phyloP scores from a whole-genome alignment of 352 stramenopile species.

The Pythium graminicola region DNA sequence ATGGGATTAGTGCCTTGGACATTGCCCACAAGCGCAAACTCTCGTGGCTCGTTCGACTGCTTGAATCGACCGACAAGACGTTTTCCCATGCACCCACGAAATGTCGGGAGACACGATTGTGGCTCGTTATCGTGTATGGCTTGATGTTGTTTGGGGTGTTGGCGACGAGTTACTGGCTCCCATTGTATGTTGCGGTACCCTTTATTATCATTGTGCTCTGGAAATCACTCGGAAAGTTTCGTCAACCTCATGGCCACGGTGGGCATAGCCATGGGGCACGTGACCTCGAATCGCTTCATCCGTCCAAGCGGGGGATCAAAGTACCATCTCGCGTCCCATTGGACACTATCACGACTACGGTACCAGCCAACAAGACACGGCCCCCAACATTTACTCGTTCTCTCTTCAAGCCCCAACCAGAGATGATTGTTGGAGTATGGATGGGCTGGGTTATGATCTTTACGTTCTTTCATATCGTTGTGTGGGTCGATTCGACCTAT shows the following conservation, averaged over 20 bases:
- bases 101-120: constrained; percentile 44
- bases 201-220: constrained; percentile 48
- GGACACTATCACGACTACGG: constrained; percentile 3
- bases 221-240: constrained; percentile 38
- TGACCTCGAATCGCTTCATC: constrained; percentile 33
- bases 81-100: constrained; percentile 37
- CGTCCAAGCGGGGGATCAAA: constrained; percentile 12
- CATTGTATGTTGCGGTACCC: constrained; percentile 61
- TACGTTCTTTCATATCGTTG: constrained; percentile 55
- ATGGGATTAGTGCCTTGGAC: constrained; percentile 41
- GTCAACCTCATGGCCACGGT: constrained; percentile 40
- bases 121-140: constrained; percentile 45
- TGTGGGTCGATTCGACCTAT: constrained; percentile 49
- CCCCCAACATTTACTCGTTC: constrained; percentile 14
- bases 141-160: constrained; percentile 43
- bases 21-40: constrained; percentile 30
- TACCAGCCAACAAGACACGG: not conserved
- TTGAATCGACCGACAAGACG: constrained; percentile 32
- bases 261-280: constrained; percentile 28
- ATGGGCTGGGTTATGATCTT: constrained; percentile 67
- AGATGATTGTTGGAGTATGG: constrained; percentile 77
- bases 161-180: constrained; percentile 53
- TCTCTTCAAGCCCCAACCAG: constrained; percentile 42
- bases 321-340: constrained; percentile 7
- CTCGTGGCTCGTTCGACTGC: constrained; percentile 42